Percentiles rank a stretch among this genome's conserved stretches.
Evolutionary conservation across 176 grass and related monocot genomes (phyloP).

Genomic region (Avena eriantha): DNA sequence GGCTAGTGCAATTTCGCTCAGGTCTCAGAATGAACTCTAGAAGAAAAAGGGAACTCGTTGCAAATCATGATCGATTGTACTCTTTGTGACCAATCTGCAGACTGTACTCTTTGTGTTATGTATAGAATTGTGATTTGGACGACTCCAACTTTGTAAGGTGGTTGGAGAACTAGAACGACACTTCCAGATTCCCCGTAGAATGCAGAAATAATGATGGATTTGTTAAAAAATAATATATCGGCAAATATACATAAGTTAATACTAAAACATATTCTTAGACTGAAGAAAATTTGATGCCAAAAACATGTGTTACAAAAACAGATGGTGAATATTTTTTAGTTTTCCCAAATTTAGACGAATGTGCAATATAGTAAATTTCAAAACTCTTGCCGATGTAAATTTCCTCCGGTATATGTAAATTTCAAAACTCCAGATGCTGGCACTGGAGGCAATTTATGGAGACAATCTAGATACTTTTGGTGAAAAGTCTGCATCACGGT

Average conservation of each 20-base stretch:
- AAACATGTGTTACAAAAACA: not conserved
- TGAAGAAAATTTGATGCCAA: not conserved
- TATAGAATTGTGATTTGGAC: not conserved
- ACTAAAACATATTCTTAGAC: not conserved
- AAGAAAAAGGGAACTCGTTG: not conserved
- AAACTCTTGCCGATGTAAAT: not conserved
- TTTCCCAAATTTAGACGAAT: not conserved
- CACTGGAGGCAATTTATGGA: conserved; percentile 65
- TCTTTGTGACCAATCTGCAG: not conserved
- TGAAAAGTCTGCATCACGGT: conserved; percentile 43
- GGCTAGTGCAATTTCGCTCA: not conserved
- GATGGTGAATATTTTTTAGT: too few relatives aligned
- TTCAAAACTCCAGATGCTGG: conserved; percentile 22
- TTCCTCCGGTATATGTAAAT: not conserved
- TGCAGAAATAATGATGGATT: not conserved
- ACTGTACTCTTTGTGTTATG: not conserved
- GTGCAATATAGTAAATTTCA: not conserved
- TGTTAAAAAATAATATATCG: not conserved
- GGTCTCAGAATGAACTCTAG: not conserved
- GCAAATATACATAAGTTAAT: not conserved
- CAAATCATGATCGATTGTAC: not conserved
- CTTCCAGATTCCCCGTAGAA: not conserved
- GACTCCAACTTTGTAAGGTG: not conserved
- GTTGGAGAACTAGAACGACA: not conserved
- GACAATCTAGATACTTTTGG: conserved; percentile 34